Conservation (phyloP, 306 rosid genomes). For the Dryas drummondii region DNA sequence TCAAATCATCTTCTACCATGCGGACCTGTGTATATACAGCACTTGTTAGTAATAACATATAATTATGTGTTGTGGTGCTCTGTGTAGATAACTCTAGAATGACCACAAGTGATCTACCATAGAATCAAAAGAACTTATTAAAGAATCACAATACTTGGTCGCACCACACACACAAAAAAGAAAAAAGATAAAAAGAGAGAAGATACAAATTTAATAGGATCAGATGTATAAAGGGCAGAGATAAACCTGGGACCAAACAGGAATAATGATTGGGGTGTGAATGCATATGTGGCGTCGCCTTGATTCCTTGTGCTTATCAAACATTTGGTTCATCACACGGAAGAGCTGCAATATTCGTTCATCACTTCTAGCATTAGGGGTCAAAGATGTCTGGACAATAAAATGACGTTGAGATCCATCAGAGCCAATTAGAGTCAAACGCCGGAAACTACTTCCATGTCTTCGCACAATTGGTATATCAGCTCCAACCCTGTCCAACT, state of each 20-base stretch:
- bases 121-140: background rate
- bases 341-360: slow-evolving; percentile 98
- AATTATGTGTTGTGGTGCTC: background rate
- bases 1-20: slow-evolving; percentile 98
- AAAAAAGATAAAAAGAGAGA: background rate
- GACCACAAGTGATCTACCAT: slow-evolving; percentile 4
- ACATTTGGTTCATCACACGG: slow-evolving; percentile 99
- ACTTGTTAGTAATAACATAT: background rate
- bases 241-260: slow-evolving; percentile 98
- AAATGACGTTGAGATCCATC: slow-evolving; percentile 99
- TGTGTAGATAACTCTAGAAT: background rate
- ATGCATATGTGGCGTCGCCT: slow-evolving; percentile 94
- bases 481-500: slow-evolving; percentile 94
- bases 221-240: slow-evolving; percentile 20
- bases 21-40: slow-evolving; percentile 76
- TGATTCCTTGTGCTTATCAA: slow-evolving; percentile 98
- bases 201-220: slow-evolving; percentile 1
- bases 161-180: background rate
- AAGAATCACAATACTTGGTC: slow-evolving; percentile 2
- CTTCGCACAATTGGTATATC: slow-evolving; percentile 97
- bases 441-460: slow-evolving; percentile 98
- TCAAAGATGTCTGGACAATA: slow-evolving; percentile 97
- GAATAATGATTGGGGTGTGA: slow-evolving; percentile 96
- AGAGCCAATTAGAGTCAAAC: slow-evolving; percentile 93
- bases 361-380: slow-evolving; percentile 97